Evolutionary conservation across 306 rosid genomes (phyloP).

Genomic region (Urtica urens): DNA sequence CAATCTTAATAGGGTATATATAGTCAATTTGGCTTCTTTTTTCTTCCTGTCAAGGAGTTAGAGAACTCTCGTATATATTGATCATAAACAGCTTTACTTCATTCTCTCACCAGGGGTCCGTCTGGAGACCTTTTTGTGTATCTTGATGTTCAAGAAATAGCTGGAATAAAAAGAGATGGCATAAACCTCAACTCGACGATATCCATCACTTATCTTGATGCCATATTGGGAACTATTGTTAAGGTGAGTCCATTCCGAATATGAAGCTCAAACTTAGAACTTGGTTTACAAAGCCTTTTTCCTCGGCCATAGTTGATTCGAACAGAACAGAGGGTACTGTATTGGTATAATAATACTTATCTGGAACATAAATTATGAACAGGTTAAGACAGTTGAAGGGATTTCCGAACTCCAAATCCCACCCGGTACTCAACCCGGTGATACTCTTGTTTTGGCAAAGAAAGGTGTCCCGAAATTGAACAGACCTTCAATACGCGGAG

Average conservation of each 20-base stretch:
- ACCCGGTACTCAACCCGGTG: constrained; percentile 89
- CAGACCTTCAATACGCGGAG: constrained; percentile 86
- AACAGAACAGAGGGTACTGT: no score
- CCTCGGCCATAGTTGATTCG: no score
- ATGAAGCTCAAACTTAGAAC: no score
- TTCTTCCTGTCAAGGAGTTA: no score
- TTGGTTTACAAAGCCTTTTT: no score
- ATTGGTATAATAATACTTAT: no score
- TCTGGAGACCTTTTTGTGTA: constrained; percentile 90
- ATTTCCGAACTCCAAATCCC: constrained; percentile 64
- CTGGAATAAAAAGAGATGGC: constrained; percentile 89
- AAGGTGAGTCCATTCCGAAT: constrained; percentile 49
- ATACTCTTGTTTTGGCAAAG: constrained; percentile 67
- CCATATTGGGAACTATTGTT: constrained; percentile 67
- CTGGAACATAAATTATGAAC: constrained; percentile 15
- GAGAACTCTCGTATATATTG: constrained; percentile 15
- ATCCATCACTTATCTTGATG: constrained; percentile 70
- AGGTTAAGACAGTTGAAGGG: constrained; percentile 94
- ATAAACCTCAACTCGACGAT: constrained; percentile 65
- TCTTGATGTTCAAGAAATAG: constrained; percentile 66
- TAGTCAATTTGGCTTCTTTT: background rate
- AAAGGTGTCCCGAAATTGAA: constrained; percentile 89
- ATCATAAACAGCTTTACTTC: constrained; percentile 22
- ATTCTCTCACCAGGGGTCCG: constrained; percentile 66
- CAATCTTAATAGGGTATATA: no score